Base-by-base conservation (phyloP, 2,329 filamentous ascomycete genomes). In the Berkeleyomyces basicola region DNA sequence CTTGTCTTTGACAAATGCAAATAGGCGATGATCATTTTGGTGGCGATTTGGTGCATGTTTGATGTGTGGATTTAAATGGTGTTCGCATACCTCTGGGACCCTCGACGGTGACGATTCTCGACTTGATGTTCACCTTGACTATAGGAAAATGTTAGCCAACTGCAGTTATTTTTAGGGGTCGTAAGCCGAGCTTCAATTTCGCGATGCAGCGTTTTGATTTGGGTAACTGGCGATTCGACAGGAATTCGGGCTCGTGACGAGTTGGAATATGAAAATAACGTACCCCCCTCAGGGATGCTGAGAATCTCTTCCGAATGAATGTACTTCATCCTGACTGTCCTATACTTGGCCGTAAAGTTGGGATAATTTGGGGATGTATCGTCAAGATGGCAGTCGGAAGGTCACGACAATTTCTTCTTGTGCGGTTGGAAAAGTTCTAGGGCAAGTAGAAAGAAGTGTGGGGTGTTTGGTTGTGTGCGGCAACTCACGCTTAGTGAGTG, bases 71-170 rank as follows among this genome's bases (percentile, higher is more conserved):
- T 39, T 14, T 46, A 40, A 40, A 44, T 42, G 40, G 58, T 40
- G 58, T 69, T 63, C 69, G 72, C 79, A 74, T 85, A 87, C 85
- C 91, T 82, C 90, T 86, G 77, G 92, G 90, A 76, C 93, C 93
- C 82, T 96, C 92, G 76, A 99, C 93, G 74, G 90, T 95, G 77
- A 99, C 88, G 75, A 89, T 81, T 77, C 93, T 85, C 74, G 92
- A 93, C 84, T 96, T 96, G 83, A 99, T 99, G 79, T 82, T 77
- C 79, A 99, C 84, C 84, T 92, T 96, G 85, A 99, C 93, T 96
- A 76, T 79, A 71, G 46, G 31, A 11, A 37, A 16, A 57, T 58
- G 42, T 47, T 46, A 46, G 33, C 33, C 6, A 7, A 55, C 31
- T 3, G 23, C 10, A 14, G 31, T 16, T 31, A 36, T 55, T 55